Conservation (phyloP, 768 basidiomycete genomes). For the Nidula microcarpa region DNA sequence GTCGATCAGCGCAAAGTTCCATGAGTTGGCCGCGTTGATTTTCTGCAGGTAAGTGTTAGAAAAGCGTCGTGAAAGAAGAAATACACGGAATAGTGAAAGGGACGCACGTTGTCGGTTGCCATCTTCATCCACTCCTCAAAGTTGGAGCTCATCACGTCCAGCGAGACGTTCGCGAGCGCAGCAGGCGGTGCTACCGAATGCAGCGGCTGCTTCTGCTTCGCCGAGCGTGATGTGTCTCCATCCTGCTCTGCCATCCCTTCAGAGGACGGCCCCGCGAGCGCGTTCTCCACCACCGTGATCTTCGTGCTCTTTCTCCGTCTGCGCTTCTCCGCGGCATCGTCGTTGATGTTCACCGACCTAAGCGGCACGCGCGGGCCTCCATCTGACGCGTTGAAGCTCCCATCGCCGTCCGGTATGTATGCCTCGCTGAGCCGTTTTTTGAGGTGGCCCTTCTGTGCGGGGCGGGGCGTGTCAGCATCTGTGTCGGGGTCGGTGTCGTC, state of each 20-base stretch:
- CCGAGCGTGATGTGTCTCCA: conserved; percentile 40
- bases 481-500: conserved; percentile 30
- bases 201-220: conserved; percentile 60
- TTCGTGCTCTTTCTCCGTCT: conserved; percentile 77
- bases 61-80: conserved; percentile 3
- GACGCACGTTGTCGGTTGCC: conserved; percentile 93
- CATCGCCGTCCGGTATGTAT: conserved; percentile 41
- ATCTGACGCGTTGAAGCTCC: conserved; percentile 24
- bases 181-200: conserved; percentile 55
- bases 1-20: conserved; percentile 97
- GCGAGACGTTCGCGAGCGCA: conserved; percentile 48
- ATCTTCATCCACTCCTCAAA: conserved; percentile 99
- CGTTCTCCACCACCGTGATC: conserved; percentile 50
- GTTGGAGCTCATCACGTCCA: conserved; percentile 88
- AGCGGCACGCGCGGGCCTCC: conserved; percentile 30
- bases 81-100: conserved; percentile 1
- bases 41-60: conserved; percentile 52
- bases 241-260: conserved; percentile 35
- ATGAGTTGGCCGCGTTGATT: conserved; percentile 97
- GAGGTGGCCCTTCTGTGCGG: conserved; percentile 34
- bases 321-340: conserved; percentile 86
- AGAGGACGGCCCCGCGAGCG: conserved; percentile 60
- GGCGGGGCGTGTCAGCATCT: conserved; percentile 34
- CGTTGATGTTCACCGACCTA: conserved; percentile 64
- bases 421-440: conserved; percentile 65